Base-by-base conservation (phyloP, 2,329 filamentous ascomycete species). In the Dactylellina sp. region DNA sequence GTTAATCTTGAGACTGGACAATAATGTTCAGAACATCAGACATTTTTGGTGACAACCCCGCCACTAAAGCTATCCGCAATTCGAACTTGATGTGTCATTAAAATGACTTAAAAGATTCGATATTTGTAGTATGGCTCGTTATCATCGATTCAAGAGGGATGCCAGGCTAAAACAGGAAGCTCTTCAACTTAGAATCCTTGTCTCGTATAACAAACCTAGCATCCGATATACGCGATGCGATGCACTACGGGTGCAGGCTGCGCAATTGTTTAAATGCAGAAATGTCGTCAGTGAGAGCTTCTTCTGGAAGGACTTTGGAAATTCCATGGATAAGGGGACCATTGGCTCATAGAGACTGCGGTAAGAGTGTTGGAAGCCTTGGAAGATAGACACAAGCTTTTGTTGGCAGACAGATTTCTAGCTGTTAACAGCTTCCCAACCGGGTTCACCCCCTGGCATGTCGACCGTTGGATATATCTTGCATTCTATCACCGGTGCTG, bases 301-400 rank as follows among this genome's bases (percentile, higher is more conserved):
- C 18, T 66, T 74, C 55, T 57, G 70, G 70, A 66, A 74, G 70
- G 70, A 61, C 61, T 62, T 7, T 56, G 35, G n/a, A 46, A 9
- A 42, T 57, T 47, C 61, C 70, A 62, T 74, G 70, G 70, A 62
- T 56, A 40, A 32, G n/a, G 24, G 12, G 39, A 12, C 40, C n/a
- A 16, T 49, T 16, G 14, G 42, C 49, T 42, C 7, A 65, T 22
- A 53, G 60, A 72, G 55, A 72, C 68, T 53, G 70, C 60, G 53
- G 52, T 39, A 65, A 28, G 24, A 47, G 35, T 22, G 20, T 60
- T 74, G 70, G 70, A 61, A 47, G 70, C 70, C 70, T 74, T 74
- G 61, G 61, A 35, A 25, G 25, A 24, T 16, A 50, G 25, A 47
- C 22, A 64, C 56, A 65, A 74, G 55, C 70, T 74, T 74, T 74